Base-by-base conservation (phyloP, 2,329 filamentous ascomycete species). In the Dothideomycetes sp. region DNA sequence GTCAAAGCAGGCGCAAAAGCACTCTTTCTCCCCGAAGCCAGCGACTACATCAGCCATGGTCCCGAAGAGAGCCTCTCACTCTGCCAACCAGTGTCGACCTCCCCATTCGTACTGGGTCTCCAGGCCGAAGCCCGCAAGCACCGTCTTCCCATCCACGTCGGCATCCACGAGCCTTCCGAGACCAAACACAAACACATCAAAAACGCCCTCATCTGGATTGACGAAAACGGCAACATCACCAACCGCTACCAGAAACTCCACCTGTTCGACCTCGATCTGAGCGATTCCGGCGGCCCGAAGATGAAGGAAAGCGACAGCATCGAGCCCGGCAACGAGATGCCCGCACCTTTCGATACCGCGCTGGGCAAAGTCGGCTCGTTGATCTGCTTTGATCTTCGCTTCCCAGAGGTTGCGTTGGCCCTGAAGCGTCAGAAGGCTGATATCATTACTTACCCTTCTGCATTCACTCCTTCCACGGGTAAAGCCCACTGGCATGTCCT, bases 311-410 rank as follows among this genome's bases (percentile, higher is more conserved):
- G 74, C 54, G 62, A 68, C 43, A 81, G 71, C 34, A 84, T 87
- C 0, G 79, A 88, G 52, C 72, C 74, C 4, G 86, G 86, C 0
- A 59, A 60, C 19, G 49, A 61, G 2, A 75, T 94, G 31, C 64
- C 77, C 1, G 58, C 75, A 3, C 87, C 87, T 0, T 86, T 91
- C 52, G 64, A 75, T n/a, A 84, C 80, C 0, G 63, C 75, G 0
- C 56, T 94, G 9, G 88, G 88, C 11, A 77, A 75, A 27, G 70
- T 95, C 15, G 89, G 86, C 15, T 69, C 81, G 45, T 70, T 82
- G 39, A 93, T 95, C 45, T 95, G 89, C 64, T 95, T 95, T 59
- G 89, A 95, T 63, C 62, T 95, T 46, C 77, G 87, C 1, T 94
- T 91, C 55, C 76, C 86, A 0, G 85, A 94, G 55, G 73, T 82